Evolutionary conservation across 2,329 filamentous ascomycete genomes (phyloP), one percentile per base, ranked within the genome.

Genomic region (Cryoendolithus antarcticus): DNA sequence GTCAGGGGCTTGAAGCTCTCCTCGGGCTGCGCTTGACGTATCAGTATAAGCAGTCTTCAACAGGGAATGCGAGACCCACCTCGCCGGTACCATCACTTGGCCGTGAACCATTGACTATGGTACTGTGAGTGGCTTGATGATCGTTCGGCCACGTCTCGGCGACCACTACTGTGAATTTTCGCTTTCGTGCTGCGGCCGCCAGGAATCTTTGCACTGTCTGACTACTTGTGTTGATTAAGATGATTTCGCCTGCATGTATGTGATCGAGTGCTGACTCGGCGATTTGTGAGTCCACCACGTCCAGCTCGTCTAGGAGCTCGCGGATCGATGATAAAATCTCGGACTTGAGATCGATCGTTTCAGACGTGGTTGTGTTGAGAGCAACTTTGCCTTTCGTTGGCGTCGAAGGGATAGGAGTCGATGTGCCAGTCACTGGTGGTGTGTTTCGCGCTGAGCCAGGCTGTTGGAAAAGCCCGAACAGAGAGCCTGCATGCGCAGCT

Each of bases 231-330:
- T 94, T 81, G 6, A 88, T 88, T 45, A 98, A 75, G 46, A 98
- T 84, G 51, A 88, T 82, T 61, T 98, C 89, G 56, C 89, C 86
- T 1, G 85, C 83, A 57, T 93, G 85, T 47, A 98, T 93, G 60
- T 95, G 84, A 35, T 93, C 84, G 46, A 93, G 81, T 2, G 88
- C 84, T 48, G 86, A 82, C 13, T 78, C 77, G 2, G 89, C 84
- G 51, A 98, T 93, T 61, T 94, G 86, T 55, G 93, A 86, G 57
- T 95, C 91, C 6, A 86, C 86, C 56, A 89, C 82, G 48, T 82
- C 81, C 41, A 98, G 79, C 63, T 98, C 91, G 56, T 98, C 91
- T 60, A 93, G 83, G 44, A 98, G 86, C 60, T 98, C 91, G 53
- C 86, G 80, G 53, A 98, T 95, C 32, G 88, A 91, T 52, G 91